Base-by-base conservation (phyloP, 2,329 filamentous ascomycete species). In the Alternaria rosae region DNA sequence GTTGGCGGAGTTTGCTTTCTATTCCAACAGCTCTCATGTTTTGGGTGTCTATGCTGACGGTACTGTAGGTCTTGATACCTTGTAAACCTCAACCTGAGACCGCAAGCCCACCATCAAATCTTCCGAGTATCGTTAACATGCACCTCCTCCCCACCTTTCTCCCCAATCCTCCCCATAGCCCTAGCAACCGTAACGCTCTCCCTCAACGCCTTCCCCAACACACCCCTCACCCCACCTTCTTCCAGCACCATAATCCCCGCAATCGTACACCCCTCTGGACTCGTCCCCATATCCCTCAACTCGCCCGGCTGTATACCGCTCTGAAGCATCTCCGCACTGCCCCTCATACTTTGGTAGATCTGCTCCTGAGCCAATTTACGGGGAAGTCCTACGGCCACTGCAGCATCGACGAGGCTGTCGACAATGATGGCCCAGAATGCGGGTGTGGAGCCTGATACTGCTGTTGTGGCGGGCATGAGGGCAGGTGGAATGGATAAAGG, bases 151-250 rank as follows among this genome's bases (percentile, higher is more conserved):
- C 54, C 52, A 38, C 35, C 35, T 15, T 38, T 38, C n/a, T 28
- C 43, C 2, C 54, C 54, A 1, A n/a, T 65, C 1, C 41, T 68
- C 15, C 75, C 80, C 81, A 83, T 83, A 21, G 78, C 61, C 5
- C 82, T 70, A 13, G 83, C 82, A 61, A 84, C 74, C 6, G 82
- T 84, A 0, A 84, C 82, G 11, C 83, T 81, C 63, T 85, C 83
- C n/a, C 83, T 72, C 13, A 85, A 70, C 1, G 82, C 82, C 61
- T 64, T 70, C 3, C 73, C 74, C 23, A 77, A 38, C 35, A 62
- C 61, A 0, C 70, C 75, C 25, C 75, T 69, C 2, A 76, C 68
- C 12, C 71, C 73, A 21, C 57, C 67, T 50, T 77, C 75, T 59
- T 77, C 75, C 58, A 77, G 32, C 10, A 76, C 73, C 74, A 77